Conservation (phyloP, 768 basidiomycete genomes). For the Calvatia gigantea region DNA sequence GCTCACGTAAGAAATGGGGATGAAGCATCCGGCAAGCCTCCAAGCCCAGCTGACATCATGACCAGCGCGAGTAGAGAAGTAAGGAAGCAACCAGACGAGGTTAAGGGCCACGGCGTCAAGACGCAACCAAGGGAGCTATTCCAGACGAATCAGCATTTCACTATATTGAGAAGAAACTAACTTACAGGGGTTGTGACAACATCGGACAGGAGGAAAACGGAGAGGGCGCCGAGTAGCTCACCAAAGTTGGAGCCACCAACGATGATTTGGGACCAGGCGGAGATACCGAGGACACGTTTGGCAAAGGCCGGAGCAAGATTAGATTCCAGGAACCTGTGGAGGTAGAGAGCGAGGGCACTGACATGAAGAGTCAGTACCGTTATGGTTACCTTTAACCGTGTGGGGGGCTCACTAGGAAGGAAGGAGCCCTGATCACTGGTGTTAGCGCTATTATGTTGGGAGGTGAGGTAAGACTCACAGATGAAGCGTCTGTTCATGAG, state of each 20-base stretch:
- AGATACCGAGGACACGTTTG: slow-evolving; percentile 24
- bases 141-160: not conserved
- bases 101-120: slow-evolving; percentile 27
- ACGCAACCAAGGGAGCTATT: slow-evolving; percentile 26
- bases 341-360: slow-evolving; percentile 26
- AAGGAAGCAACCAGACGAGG: slow-evolving; percentile 28
- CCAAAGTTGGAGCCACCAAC: slow-evolving; percentile 33
- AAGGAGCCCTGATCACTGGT: slow-evolving; percentile 19
- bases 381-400: not conserved
- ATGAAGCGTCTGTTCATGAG: slow-evolving; percentile 25
- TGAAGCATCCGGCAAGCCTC: slow-evolving; percentile 27
- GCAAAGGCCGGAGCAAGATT: slow-evolving; percentile 27
- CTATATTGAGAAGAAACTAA: not conserved
- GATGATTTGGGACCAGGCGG: slow-evolving; percentile 31
- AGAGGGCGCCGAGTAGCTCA: slow-evolving; percentile 27
- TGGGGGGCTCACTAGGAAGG: slow-evolving; percentile 23
- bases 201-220: slow-evolving; percentile 27
- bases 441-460: not conserved
- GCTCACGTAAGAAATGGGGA: slow-evolving; percentile 28
- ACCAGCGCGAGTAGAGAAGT: slow-evolving; percentile 19
- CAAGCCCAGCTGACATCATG: slow-evolving; percentile 27
- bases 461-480: slow-evolving; percentile 17
- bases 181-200: slow-evolving; percentile 22
- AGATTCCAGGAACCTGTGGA: slow-evolving; percentile 28
- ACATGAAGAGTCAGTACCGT: not conserved